phyloP scores from a whole-genome alignment of 331 rosid species.

The Pyrus hybrid region DNA sequence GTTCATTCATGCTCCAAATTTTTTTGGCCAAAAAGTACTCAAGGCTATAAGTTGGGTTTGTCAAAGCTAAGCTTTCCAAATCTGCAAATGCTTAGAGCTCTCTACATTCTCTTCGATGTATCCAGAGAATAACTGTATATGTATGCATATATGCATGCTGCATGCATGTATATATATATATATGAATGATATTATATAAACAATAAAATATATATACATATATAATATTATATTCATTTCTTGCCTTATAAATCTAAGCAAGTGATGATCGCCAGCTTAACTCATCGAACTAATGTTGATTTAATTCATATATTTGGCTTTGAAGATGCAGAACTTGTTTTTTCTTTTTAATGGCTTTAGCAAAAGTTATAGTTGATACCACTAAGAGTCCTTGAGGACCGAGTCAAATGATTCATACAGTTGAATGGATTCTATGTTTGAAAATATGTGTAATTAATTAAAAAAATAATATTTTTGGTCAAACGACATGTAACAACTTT shows the following conservation, averaged over 20 bases:
- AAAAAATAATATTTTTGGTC: slow-evolving; percentile 1
- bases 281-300: not conserved
- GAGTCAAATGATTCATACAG: not conserved
- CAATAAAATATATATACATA: too few species aligned
- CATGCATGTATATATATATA: too few species aligned
- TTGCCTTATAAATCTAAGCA: not conserved
- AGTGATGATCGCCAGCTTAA: not conserved
- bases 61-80: not conserved
- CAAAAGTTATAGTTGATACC: too few species aligned
- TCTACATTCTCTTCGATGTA: not conserved
- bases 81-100: not conserved
- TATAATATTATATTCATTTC: not conserved
- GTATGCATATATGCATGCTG: not conserved
- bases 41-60: not conserved
- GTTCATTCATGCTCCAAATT: not conserved
- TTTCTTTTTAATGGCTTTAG: not conserved
- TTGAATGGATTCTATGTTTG: not conserved
- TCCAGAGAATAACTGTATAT: not conserved
- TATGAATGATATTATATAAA: too few species aligned
- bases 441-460: not conserved
- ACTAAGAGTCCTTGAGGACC: not conserved
- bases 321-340: not conserved
- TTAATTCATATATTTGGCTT: not conserved
- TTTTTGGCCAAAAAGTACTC: not conserved
- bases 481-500: not conserved